These are phyloP conservation scores for Candida sanyaensis DNA, from an alignment of 1,139 yeast species.

Conservation along the genomic window DNA sequence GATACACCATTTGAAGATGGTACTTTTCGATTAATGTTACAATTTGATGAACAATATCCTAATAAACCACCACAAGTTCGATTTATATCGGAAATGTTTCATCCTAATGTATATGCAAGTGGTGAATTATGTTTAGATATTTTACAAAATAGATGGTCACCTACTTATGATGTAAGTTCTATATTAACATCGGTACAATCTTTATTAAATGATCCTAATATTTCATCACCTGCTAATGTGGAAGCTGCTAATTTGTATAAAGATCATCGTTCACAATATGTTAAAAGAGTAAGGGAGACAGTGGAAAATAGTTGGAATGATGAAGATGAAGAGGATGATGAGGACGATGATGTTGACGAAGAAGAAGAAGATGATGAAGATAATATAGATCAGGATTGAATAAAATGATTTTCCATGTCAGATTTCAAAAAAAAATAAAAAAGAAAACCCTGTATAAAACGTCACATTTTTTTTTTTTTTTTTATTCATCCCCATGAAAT, in stretches of 20 bases:
- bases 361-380: slow-evolving; percentile 6
- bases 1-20: slow-evolving; percentile 99
- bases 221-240: slow-evolving; percentile 95
- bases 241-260: slow-evolving; percentile 96
- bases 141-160: slow-evolving; percentile 96
- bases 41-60: slow-evolving; percentile 96
- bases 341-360: slow-evolving; percentile 59
- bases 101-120: slow-evolving; percentile 93
- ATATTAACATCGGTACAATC: slow-evolving; percentile 88
- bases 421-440: background rate
- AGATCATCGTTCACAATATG: slow-evolving; percentile 92
- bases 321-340: slow-evolving; percentile 63
- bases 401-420: background rate
- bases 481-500: background rate
- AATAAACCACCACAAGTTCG: slow-evolving; percentile 94
- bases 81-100: slow-evolving; percentile 93
- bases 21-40: slow-evolving; percentile 81
- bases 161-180: slow-evolving; percentile 98
- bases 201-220: slow-evolving; percentile 92
- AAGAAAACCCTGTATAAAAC: background rate
- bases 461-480: background rate
- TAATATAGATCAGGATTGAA: slow-evolving; percentile 1
- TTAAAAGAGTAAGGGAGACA: slow-evolving; percentile 88
- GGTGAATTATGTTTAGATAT: slow-evolving; percentile 97
- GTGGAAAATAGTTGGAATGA: slow-evolving; percentile 88